These are phyloP conservation scores for Lavandula angustifolia DNA, from an alignment of 257 asterid species.

Conservation along the genomic window DNA sequence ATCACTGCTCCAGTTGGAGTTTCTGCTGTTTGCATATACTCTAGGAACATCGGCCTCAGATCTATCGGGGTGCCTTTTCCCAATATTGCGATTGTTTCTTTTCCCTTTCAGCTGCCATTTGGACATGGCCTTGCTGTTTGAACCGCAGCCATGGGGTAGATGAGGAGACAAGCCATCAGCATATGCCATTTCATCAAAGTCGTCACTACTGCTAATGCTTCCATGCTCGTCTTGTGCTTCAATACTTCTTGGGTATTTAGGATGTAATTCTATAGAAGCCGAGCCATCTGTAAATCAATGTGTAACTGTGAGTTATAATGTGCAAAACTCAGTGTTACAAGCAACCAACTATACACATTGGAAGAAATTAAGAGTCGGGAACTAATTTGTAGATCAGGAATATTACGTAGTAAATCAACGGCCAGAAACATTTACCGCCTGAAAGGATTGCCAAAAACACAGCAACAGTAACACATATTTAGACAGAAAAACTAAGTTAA, in stretches of 20 bases:
- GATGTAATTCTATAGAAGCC: conserved; percentile 77
- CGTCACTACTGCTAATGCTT: conserved; percentile 78
- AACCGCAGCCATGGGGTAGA: conserved; percentile 39
- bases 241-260: conserved; percentile 74
- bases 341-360: conserved; percentile 3
- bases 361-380: conserved; percentile 14
- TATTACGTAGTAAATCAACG: conserved; percentile 10
- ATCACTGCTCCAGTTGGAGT: conserved; percentile 31
- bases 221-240: conserved; percentile 61
- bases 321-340: neutral
- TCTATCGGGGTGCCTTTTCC: conserved; percentile 55
- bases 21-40: conserved; percentile 43
- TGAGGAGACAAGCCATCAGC: conserved; percentile 56
- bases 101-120: conserved; percentile 86
- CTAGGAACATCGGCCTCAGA: conserved; percentile 48
- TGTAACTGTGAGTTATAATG: conserved; percentile 22
- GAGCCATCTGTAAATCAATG: conserved; percentile 72
- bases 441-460: neutral
- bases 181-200: conserved; percentile 59
- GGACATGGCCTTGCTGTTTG: conserved; percentile 54
- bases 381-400: conserved; percentile 8
- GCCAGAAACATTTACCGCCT: neutral
- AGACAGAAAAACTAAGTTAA: neutral
- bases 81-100: conserved; percentile 64
- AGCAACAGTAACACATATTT: neutral